Evolutionary conservation across 495 filamentous ascomycete genomes (phyloP).

Genomic region (Staphylotrichum longicolle): DNA sequence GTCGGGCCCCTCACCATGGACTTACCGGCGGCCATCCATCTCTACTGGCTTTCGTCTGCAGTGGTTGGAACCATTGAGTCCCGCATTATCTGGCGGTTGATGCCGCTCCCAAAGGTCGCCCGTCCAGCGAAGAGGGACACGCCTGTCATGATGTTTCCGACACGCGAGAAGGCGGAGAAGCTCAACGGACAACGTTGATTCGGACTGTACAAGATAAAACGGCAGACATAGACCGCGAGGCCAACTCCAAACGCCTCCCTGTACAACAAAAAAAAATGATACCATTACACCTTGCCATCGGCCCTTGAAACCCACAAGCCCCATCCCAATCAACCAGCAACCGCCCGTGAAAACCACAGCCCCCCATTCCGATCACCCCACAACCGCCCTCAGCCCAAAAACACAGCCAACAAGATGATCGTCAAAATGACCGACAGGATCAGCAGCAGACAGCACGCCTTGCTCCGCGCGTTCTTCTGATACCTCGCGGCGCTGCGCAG

Average conservation of each 20-base stretch:
- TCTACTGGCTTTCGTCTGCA: constrained; percentile 67
- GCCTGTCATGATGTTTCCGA: constrained; percentile 27
- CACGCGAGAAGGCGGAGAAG: background rate
- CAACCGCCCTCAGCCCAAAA: constrained; percentile 52
- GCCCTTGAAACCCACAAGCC: background rate
- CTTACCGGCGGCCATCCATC: constrained; percentile 61
- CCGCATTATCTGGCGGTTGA: constrained; percentile 20
- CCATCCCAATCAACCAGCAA: constrained; percentile 1
- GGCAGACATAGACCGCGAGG: constrained; percentile 17
- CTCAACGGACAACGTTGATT: background rate
- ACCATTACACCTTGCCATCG: constrained; percentile 9
- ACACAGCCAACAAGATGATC: constrained; percentile 82
- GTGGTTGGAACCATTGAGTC: constrained; percentile 19
- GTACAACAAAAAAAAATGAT: constrained; percentile 15
- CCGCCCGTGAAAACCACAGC: too few species aligned
- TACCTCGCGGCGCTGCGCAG: constrained; percentile 78
- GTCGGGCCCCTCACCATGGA: constrained; percentile 50
- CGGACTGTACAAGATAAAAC: constrained; percentile 13
- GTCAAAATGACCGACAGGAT: constrained; percentile 84
- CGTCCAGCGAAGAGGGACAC: constrained; percentile 13
- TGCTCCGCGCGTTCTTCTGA: constrained; percentile 89
- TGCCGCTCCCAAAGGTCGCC: constrained; percentile 27
- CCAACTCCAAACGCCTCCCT: constrained; percentile 24
- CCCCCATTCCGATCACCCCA: background rate
- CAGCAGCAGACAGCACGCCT: constrained; percentile 88